A percentile compares a stretch with the other conserved stretches of the same genome.
These are phyloP conservation scores for Peniophora sp. DNA, from an alignment of 1,284 basidiomycete species.

Conservation along the genomic window DNA sequence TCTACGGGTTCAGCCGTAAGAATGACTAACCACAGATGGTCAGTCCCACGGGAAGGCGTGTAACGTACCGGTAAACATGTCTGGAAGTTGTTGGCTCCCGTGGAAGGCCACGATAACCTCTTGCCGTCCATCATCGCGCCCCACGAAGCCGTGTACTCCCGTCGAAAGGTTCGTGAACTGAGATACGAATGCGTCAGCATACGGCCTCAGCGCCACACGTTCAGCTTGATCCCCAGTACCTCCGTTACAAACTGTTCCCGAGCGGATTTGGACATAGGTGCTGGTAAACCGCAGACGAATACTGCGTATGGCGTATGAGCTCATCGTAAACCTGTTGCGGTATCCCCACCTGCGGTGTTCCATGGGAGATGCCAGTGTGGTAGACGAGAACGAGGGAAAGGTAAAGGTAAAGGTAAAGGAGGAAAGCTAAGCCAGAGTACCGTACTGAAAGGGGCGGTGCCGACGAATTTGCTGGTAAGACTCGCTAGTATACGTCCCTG, in stretches of 20 bases:
- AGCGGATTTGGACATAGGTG: constrained; percentile 38
- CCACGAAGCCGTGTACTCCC: constrained; percentile 40
- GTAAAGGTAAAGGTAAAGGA: too few species aligned
- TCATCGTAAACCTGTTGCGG: constrained; percentile 7
- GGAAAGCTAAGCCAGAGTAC: too few species aligned
- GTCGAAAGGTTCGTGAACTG: constrained; percentile 33
- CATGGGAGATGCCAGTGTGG: too few species aligned
- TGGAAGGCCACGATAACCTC: constrained; percentile 41
- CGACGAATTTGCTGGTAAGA: too few species aligned
- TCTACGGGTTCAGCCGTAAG: constrained; percentile 5
- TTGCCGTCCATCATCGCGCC: constrained; percentile 31
- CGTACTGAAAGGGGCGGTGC: too few species aligned
- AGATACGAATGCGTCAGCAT: background rate
- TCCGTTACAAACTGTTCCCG: constrained; percentile 35
- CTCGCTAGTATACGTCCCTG: too few species aligned
- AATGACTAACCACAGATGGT: background rate
- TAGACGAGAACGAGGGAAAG: too few species aligned
- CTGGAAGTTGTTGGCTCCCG: constrained; percentile 25
- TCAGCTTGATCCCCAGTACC: constrained; percentile 17
- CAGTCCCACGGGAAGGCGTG: constrained; percentile 4
- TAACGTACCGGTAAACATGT: constrained; percentile 20
- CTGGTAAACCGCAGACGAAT: constrained; percentile 35
- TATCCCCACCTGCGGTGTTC: background rate
- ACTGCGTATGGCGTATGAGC: constrained; percentile 10
- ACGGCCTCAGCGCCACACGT: background rate